These are phyloP conservation scores for Sporobolomyces pararoseus DNA, from an alignment of 768 basidiomycete genomes.

Conservation along the genomic window DNA sequence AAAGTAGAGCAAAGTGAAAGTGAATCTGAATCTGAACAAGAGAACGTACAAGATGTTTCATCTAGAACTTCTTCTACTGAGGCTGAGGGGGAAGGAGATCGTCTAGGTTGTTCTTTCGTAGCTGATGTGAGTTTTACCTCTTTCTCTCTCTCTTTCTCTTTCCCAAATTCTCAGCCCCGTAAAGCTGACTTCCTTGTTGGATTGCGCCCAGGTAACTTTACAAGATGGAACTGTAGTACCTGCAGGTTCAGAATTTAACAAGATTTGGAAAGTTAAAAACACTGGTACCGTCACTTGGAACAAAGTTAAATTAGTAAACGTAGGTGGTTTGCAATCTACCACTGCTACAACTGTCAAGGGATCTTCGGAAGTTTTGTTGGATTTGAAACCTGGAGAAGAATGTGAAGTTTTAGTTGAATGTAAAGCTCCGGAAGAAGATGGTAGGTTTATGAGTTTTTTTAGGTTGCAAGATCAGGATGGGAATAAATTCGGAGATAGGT, in stretches of 20 bases:
- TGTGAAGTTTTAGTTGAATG: constrained; percentile 29
- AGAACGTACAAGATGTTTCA: neutral
- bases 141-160: neutral
- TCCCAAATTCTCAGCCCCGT: neutral
- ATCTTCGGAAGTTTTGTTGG: neutral
- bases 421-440: constrained; percentile 38
- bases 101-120: constrained; percentile 22
- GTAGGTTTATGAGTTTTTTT: constrained; percentile 35
- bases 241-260: constrained; percentile 48
- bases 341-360: neutral
- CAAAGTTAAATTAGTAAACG: constrained; percentile 30
- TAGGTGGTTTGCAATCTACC: constrained; percentile 42
- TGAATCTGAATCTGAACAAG: neutral
- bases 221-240: constrained; percentile 47
- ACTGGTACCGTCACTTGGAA: constrained; percentile 39
- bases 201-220: constrained; percentile 44
- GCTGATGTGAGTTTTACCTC: constrained; percentile 29
- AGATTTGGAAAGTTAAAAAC: constrained; percentile 49
- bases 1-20: neutral
- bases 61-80: too few species aligned
- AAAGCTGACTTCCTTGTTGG: neutral
- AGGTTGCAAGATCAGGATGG: constrained; percentile 19
- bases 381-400: constrained; percentile 15
- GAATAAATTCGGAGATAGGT: constrained; percentile 27
- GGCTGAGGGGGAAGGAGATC: neutral